phyloP scores from a whole-genome alignment of 768 basidiomycete species.

The Rhizopogon vinicolor region DNA sequence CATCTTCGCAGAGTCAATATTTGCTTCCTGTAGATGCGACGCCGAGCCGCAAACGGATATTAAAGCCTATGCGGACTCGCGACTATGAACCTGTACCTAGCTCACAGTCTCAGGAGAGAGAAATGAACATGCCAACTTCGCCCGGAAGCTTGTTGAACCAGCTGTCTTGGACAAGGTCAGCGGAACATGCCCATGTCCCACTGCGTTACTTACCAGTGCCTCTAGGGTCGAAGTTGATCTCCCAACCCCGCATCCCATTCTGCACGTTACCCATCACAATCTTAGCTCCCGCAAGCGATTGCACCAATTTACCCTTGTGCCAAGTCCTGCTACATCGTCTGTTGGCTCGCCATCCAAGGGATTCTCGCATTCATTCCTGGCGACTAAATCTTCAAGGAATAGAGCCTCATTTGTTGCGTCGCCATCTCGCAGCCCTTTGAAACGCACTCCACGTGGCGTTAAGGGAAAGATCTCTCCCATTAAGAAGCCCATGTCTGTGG shows the following conservation, averaged over 20 bases:
- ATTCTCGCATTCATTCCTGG: neutral
- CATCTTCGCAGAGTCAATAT: conserved; percentile 30
- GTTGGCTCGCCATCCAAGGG: neutral
- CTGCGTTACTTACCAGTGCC: conserved; percentile 7
- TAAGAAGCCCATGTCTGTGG: conserved; percentile 1
- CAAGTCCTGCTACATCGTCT: conserved; percentile 3
- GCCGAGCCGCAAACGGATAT: conserved; percentile 31
- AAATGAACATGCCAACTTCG: conserved; percentile 10
- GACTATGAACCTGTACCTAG: conserved; percentile 15
- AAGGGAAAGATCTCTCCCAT: neutral
- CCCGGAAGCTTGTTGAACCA: neutral
- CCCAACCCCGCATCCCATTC: neutral
- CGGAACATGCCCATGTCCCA: neutral
- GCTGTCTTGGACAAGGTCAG: conserved; percentile 14
- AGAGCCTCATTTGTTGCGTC: neutral
- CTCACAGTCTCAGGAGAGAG: conserved; percentile 29
- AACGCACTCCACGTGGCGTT: conserved; percentile 1
- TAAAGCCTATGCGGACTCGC: conserved; percentile 4
- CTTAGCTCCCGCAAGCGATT: conserved; percentile 1
- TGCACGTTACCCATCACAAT: neutral
- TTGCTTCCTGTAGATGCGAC: conserved; percentile 25
- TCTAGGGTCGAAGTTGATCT: neutral
- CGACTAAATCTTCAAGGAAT: conserved; percentile 2
- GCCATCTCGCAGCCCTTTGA: conserved; percentile 1
- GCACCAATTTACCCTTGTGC: neutral